A percentile compares a stretch with the other conserved stretches of the same genome.
These are phyloP conservation scores for Penicillium crystallinum DNA, from an alignment of 495 filamentous ascomycete species.

Conservation along the genomic window DNA sequence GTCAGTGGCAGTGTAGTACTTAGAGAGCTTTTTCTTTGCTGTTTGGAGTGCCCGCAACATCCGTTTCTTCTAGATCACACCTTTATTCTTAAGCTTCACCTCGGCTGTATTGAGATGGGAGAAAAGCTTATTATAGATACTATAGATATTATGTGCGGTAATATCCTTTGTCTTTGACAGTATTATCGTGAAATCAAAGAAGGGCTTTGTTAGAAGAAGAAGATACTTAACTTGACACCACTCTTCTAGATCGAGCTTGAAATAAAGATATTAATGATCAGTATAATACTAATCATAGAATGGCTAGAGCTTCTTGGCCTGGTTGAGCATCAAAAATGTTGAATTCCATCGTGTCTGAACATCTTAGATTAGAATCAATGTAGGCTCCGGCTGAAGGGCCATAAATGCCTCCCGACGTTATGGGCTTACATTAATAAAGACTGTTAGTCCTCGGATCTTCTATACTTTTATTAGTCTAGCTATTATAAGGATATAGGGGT, in stretches of 20 bases:
- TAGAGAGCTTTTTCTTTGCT: background rate
- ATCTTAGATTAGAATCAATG: background rate
- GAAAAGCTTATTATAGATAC: background rate
- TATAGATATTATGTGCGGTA: background rate
- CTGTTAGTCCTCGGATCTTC: background rate
- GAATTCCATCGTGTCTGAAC: background rate
- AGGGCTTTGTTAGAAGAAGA: background rate
- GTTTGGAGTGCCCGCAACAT: background rate
- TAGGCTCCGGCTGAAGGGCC: background rate
- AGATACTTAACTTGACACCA: background rate
- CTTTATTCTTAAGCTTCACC: background rate
- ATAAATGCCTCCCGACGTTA: background rate
- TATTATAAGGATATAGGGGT: too few species aligned
- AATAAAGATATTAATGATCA: background rate
- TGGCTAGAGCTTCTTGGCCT: background rate
- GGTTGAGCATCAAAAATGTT: background rate
- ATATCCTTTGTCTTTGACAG: background rate
- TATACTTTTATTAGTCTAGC: too few species aligned
- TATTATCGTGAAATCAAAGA: background rate
- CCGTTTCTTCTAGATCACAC: background rate
- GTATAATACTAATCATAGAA: background rate
- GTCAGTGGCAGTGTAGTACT: background rate
- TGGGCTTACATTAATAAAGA: background rate
- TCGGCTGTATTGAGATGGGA: too few species aligned
- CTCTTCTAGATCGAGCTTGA: background rate